A percentile compares a stretch with the other conserved stretches of the same genome.
Evolutionary conservation across 1,284 basidiomycete genomes (phyloP).

Genomic region (Afroboletus lepidellus): DNA sequence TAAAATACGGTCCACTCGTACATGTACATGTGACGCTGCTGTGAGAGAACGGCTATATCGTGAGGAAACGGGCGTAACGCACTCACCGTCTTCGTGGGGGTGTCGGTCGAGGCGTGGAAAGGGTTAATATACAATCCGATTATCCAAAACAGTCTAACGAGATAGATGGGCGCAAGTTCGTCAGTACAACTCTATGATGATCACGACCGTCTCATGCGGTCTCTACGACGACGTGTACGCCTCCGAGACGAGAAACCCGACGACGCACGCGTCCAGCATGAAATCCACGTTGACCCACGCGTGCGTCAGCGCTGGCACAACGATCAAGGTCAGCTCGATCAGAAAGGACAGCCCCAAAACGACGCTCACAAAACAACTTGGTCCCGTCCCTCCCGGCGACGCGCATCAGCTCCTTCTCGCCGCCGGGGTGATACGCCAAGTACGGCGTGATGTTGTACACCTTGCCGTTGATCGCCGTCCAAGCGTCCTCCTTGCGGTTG

Average conservation of each 20-base stretch:
- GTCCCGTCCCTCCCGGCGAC: constrained; percentile 94
- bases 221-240: constrained; percentile 37
- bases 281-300: constrained; percentile 94
- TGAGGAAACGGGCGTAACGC: not conserved
- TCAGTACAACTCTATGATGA: constrained; percentile 1
- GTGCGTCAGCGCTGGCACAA: constrained; percentile 41
- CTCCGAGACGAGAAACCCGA: constrained; percentile 83
- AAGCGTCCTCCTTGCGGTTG: constrained; percentile 84
- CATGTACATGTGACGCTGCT: constrained; percentile 11
- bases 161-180: not conserved
- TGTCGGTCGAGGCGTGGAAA: not conserved
- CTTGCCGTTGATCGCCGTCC: constrained; percentile 90
- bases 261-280: constrained; percentile 89
- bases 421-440: constrained; percentile 91
- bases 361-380: constrained; percentile 79
- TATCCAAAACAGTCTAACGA: constrained; percentile 1
- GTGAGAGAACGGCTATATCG: constrained; percentile 13
- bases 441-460: constrained; percentile 98
- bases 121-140: not conserved
- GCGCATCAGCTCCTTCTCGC: constrained; percentile 92
- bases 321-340: constrained; percentile 4
- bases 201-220: not conserved
- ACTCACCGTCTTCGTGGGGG: not conserved
- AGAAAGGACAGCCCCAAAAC: not conserved
- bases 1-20: not conserved